Base-by-base conservation (phyloP, 306 rosid genomes). In the Castanea mollissima region DNA sequence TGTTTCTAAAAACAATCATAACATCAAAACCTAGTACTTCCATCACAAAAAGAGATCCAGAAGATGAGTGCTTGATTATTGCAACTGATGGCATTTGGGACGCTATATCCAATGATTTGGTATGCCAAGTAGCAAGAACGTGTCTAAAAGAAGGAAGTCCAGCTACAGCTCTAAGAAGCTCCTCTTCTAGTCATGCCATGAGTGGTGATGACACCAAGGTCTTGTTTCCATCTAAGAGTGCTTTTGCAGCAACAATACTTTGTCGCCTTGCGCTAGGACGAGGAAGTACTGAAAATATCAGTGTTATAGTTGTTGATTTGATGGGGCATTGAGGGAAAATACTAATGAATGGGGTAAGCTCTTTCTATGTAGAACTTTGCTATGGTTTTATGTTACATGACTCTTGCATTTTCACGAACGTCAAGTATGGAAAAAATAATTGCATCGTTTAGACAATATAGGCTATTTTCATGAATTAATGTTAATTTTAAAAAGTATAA, bases 181-280 rank as follows among this genome's bases (percentile, higher is more conserved):
- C 68, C 57, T 32, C 78, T 9, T 64, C 46, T 1, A 18, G 20
- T 16, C 80, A 74, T 63, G 70, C 20, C 38, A 62, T 69, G n/a
- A 21, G 54, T 15, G 55, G 55, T 29, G 63, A 75, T 44, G 71
- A 54, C 3, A 18, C 12, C 9, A 80, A 57, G 25, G 75, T 35
- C 19, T 25, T 34, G 20, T 73, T 78, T 14, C 69, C 81, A n/a
- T 55, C 80, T 21, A 68, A 57, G 44, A 75, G 63, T 57, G 52
- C 63, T 8, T 4, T 63, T 10, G 87, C 87, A 46, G 85, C 88
- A 16, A 71, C 88, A 8, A 8, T 87, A 25, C 77, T 85, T 10
- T 75, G 87, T 75, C 91, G 91, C 64, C 89, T 82, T 14, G 89
- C 89, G 15, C 60, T 82, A 27, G 89, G 75, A 8, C 87, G 87